These are phyloP conservation scores for Neobulgaria alba DNA, from an alignment of 2,329 filamentous ascomycete species.

Conservation along the genomic window DNA sequence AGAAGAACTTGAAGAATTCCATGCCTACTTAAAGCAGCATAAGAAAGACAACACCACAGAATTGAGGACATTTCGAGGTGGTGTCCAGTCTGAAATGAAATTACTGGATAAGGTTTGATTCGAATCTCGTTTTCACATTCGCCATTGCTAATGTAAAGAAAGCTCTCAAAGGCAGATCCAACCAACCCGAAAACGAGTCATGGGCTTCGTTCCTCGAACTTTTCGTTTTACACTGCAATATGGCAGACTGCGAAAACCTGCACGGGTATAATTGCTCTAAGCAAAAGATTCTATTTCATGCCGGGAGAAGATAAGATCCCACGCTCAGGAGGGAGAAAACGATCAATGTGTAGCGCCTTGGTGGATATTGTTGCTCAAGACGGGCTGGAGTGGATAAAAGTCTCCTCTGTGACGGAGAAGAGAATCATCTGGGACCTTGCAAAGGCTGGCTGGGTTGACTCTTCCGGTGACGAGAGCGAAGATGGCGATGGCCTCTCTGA, in stretches of 20 bases:
- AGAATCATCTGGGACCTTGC: constrained; percentile 60
- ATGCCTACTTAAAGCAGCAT: constrained; percentile 32
- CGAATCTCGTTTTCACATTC: neutral
- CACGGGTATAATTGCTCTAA: constrained; percentile 46
- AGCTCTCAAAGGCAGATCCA: constrained; percentile 21
- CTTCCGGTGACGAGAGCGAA: constrained; percentile 34
- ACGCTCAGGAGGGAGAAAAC: constrained; percentile 32
- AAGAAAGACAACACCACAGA: constrained; percentile 40
- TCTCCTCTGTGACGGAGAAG: constrained; percentile 56
- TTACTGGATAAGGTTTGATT: constrained; percentile 35
- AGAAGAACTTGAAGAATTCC: constrained; percentile 37
- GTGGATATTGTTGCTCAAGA: constrained; percentile 58
- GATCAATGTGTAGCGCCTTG: constrained; percentile 17
- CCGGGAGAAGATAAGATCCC: constrained; percentile 13
- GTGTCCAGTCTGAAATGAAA: constrained; percentile 39
- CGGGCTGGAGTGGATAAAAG: constrained; percentile 59
- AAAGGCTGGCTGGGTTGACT: constrained; percentile 54
- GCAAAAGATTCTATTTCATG: constrained; percentile 44
- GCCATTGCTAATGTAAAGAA: constrained; percentile 3
- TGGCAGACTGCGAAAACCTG: constrained; percentile 55
- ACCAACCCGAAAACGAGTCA: constrained; percentile 35
- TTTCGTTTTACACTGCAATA: constrained; percentile 55
- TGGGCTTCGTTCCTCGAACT: constrained; percentile 54
- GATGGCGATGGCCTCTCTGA: constrained; percentile 24
- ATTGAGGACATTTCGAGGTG: constrained; percentile 39